A percentile compares a stretch with the other conserved stretches of the same genome.
phyloP scores from a whole-genome alignment of 768 basidiomycete species.

The Suillus fuscotomentosus region DNA sequence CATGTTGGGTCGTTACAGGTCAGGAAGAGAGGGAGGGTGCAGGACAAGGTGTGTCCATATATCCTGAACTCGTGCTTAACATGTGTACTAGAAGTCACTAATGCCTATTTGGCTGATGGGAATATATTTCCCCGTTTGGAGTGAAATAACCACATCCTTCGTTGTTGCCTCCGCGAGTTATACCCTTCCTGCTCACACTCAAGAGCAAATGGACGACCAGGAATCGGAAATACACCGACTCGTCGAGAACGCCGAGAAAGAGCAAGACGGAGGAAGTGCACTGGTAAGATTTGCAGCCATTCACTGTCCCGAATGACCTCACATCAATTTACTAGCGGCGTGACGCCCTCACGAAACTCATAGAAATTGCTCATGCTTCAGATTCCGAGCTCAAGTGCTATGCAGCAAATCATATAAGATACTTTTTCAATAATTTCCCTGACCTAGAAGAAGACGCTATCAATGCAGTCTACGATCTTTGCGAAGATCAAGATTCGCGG shows the following conservation, averaged over 20 bases:
- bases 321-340: constrained; percentile 40
- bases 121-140: constrained; percentile 21
- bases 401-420: constrained; percentile 55
- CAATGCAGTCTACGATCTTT: constrained; percentile 76
- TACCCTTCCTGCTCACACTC: background rate
- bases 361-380: constrained; percentile 50
- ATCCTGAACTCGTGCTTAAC: background rate
- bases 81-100: background rate
- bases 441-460: constrained; percentile 75
- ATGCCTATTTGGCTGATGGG: constrained; percentile 15
- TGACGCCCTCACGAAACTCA: constrained; percentile 50
- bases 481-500: constrained; percentile 61
- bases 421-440: constrained; percentile 64
- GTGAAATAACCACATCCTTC: background rate
- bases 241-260: constrained; percentile 45
- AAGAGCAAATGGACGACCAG: constrained; percentile 11
- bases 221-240: constrained; percentile 27
- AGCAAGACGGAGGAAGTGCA: constrained; percentile 35
- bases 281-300: constrained; percentile 31
- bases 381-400: constrained; percentile 48
- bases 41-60: background rate
- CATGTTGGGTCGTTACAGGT: constrained; percentile 17
- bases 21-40: constrained; percentile 9
- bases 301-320: constrained; percentile 4
- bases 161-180: background rate